Percentiles rank a stretch among this genome's conserved stretches.
These are phyloP conservation scores for Chaetomium cochliodes DNA, from an alignment of 495 filamentous ascomycete genomes.

Conservation along the genomic window DNA sequence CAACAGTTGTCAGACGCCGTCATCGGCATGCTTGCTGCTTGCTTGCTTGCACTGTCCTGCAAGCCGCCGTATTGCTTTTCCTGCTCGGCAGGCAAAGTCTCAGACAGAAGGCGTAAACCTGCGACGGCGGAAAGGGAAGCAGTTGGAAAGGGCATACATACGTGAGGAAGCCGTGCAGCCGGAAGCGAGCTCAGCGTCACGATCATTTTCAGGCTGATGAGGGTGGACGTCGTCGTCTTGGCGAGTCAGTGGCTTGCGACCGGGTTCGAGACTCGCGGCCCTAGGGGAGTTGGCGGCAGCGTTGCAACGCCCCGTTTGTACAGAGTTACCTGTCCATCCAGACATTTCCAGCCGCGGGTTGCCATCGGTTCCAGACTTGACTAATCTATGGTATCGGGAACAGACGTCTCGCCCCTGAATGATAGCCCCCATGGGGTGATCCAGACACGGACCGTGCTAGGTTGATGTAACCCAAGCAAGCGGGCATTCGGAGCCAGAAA, in stretches of 20 bases:
- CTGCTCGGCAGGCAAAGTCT: background rate
- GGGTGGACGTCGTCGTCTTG: background rate
- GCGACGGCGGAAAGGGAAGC: background rate
- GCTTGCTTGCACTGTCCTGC: slow-evolving; percentile 4
- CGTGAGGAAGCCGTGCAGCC: background rate
- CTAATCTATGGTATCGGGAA: slow-evolving; percentile 28
- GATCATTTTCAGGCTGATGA: background rate
- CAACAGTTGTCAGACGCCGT: background rate
- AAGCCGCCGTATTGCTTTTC: slow-evolving; percentile 4
- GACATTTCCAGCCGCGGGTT: background rate
- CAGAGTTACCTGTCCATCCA: background rate
- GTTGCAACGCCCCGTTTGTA: background rate
- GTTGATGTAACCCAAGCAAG: slow-evolving; percentile 13
- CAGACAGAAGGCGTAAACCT: background rate
- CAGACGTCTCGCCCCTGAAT: slow-evolving; percentile 7
- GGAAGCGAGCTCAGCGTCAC: background rate
- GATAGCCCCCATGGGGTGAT: background rate
- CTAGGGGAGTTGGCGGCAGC: background rate
- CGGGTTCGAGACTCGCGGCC: background rate
- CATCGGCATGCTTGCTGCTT: background rate
- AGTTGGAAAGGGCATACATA: background rate
- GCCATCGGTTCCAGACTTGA: slow-evolving; percentile 26
- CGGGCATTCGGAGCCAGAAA: background rate
- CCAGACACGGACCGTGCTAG: slow-evolving; percentile 15
- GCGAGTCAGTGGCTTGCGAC: background rate